phyloP scores from a whole-genome alignment of 805 yeast species.

The Candida hispaniensis region DNA sequence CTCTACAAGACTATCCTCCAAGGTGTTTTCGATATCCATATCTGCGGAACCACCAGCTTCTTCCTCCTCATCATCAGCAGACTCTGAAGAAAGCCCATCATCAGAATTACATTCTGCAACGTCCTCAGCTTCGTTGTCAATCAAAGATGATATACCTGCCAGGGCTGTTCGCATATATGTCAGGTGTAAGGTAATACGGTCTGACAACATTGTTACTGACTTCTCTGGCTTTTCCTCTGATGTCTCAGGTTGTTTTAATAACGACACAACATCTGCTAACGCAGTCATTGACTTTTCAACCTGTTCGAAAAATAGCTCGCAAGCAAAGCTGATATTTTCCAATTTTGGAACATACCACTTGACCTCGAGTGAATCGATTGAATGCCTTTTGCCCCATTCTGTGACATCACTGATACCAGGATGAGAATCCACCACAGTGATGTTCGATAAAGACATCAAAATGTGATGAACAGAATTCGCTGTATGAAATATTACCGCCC shows the following conservation, averaged over 20 bases:
- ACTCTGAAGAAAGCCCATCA: conserved; percentile 35
- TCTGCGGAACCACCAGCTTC: conserved; percentile 6
- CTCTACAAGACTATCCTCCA: conserved; percentile 5
- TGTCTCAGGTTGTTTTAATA: too few relatives aligned
- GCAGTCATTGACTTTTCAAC: conserved; percentile 25
- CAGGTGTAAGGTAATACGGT: conserved; percentile 45
- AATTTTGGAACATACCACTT: conserved; percentile 66
- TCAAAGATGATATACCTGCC: conserved; percentile 59
- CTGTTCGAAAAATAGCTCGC: conserved; percentile 44
- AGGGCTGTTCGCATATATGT: conserved; percentile 47
- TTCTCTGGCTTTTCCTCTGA: conserved; percentile 23
- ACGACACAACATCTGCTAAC: conserved; percentile 32
- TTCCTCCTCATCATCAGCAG: conserved; percentile 22
- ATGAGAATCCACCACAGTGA: conserved; percentile 26
- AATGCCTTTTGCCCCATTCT: conserved; percentile 31
- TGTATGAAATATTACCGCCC: conserved; percentile 53
- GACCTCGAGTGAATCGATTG: conserved; percentile 34
- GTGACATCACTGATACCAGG: conserved; percentile 17
- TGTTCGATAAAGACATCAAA: conserved; percentile 50
- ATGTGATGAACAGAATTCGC: conserved; percentile 58
- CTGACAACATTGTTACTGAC: conserved; percentile 34
- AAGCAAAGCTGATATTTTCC: conserved; percentile 49
- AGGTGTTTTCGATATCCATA: conserved; percentile 11
- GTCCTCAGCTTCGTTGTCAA: conserved; percentile 38
- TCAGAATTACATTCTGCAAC: conserved; percentile 24